Conservation (phyloP, 345 rosid species). For the Lepidium sativum region DNA sequence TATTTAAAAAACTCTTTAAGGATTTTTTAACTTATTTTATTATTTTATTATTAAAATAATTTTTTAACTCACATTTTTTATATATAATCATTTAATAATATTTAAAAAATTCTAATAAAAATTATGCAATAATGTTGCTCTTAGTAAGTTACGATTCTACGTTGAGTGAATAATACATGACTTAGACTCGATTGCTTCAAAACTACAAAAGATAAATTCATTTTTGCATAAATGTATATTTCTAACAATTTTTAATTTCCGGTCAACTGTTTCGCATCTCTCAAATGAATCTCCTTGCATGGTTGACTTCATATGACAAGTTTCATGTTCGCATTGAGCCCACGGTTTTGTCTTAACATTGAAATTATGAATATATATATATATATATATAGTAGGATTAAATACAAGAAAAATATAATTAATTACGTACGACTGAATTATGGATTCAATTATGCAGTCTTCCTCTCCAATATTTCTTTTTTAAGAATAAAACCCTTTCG, state of each 20-base stretch:
- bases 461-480: neutral
- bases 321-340: conserved; percentile 1
- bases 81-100: no score
- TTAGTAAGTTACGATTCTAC: neutral
- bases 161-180: neutral
- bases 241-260: neutral
- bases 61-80: no score
- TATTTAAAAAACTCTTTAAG: no score
- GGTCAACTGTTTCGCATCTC: conserved; percentile 14
- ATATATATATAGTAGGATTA: neutral
- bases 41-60: no score
- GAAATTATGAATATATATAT: neutral
- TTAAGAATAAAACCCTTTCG: neutral
- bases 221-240: neutral
- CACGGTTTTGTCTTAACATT: conserved; percentile 12
- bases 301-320: conserved; percentile 15
- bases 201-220: neutral
- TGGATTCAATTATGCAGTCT: neutral
- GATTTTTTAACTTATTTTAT: no score
- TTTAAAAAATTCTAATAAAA: no score
- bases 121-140: no score
- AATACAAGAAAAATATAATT: neutral
- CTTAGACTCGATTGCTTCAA: neutral
- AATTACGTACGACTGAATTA: neutral
- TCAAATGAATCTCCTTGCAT: neutral